Evolutionary conservation across 371 early-diverging fungal genomes (phyloP).

Genomic region (Mucor mucedo): DNA sequence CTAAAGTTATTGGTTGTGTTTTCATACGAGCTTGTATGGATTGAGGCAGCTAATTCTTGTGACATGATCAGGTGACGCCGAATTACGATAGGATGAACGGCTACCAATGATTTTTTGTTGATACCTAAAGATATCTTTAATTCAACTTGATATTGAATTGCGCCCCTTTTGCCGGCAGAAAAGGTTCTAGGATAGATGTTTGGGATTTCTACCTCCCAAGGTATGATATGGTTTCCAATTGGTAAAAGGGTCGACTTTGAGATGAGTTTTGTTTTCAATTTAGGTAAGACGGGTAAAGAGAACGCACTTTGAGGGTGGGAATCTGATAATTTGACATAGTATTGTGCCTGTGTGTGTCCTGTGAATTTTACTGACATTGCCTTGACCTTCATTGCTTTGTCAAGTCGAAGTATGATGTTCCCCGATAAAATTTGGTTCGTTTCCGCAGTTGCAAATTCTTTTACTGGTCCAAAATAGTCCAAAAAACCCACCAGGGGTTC

Average conservation of each 20-base stretch:
- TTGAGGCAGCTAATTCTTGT: conserved; percentile 19
- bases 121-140: conserved; percentile 31
- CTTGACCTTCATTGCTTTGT: conserved; percentile 37
- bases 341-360: conserved; percentile 22
- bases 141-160: conserved; percentile 33
- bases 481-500: conserved; percentile 31
- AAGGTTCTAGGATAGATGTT: conserved; percentile 31
- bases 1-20: conserved; percentile 38
- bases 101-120: conserved; percentile 28
- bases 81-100: conserved; percentile 32
- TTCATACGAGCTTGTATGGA: conserved; percentile 31
- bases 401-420: conserved; percentile 22
- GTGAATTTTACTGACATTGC: conserved; percentile 37
- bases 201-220: conserved; percentile 41
- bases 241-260: conserved; percentile 7
- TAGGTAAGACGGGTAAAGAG: conserved; percentile 18
- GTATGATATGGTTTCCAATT: conserved; percentile 16
- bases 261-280: conserved; percentile 17
- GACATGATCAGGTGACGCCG: conserved; percentile 32
- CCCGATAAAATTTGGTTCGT: conserved; percentile 28
- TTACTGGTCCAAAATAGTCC: conserved; percentile 35
- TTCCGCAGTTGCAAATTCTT: conserved; percentile 12
- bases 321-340: conserved; percentile 23
- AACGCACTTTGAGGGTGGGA: conserved; percentile 21
- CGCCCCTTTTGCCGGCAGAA: conserved; percentile 24